phyloP scores from a whole-genome alignment of 2,329 filamentous ascomycete genomes.

The Alternaria dauci region DNA sequence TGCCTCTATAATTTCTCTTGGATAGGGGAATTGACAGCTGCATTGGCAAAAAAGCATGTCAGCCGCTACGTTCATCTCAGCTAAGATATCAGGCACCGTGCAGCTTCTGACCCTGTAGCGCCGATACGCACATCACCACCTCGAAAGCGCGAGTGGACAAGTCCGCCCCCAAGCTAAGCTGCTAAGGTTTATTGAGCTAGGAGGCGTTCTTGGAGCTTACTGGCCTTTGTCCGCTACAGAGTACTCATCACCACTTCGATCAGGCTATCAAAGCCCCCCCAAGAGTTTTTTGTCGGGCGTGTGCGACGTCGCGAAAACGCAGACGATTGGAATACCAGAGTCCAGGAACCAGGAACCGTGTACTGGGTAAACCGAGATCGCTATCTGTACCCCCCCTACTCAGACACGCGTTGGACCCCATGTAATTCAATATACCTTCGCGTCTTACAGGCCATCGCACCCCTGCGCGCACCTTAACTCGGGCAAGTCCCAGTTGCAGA shows the following conservation, averaged over 20 bases:
- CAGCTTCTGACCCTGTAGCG: not conserved
- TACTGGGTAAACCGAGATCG: not conserved
- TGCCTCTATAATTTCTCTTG: not conserved
- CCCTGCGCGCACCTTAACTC: not conserved
- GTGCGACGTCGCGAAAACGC: not conserved
- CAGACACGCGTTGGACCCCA: conserved; percentile 8
- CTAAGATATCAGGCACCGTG: not conserved
- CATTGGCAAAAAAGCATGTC: not conserved
- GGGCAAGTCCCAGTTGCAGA: not conserved
- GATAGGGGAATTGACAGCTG: not conserved
- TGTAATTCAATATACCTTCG: not conserved
- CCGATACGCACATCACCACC: not conserved
- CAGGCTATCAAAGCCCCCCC: not conserved
- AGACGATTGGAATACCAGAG: not conserved
- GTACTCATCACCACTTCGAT: not conserved
- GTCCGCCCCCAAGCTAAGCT: not conserved
- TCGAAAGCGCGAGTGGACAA: not conserved
- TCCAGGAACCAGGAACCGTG: conserved; percentile 2
- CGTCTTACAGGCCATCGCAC: conserved; percentile 2
- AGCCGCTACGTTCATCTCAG: not conserved
- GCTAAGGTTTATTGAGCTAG: not conserved
- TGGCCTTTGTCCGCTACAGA: not conserved
- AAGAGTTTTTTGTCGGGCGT: not conserved
- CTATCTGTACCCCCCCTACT: not conserved
- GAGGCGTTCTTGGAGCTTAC: conserved; percentile 1